Base-by-base conservation (phyloP, 2,329 filamentous ascomycete species). In the Atkinsonella hypoxylon region DNA sequence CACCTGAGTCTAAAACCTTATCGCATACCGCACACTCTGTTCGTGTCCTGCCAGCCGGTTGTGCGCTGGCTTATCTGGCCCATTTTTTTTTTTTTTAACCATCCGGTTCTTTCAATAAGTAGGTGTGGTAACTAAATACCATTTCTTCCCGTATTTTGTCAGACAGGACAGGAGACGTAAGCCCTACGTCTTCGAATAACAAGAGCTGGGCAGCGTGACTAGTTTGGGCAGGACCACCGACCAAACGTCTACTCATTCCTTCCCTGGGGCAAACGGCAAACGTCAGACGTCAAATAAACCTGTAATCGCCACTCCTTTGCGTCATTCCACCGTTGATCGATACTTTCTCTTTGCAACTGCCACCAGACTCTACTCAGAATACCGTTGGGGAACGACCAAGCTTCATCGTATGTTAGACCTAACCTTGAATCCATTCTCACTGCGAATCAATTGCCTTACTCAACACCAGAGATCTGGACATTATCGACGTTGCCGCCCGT, bases 291-390 rank as follows among this genome's bases (percentile, higher is more conserved):
- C 36, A 17, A 43, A 18, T 22, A 43, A 26, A 43, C 31, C 34
- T 45, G 40, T n/a, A 26, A 38, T 38, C 42, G 48, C 48, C 48
- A 50, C 48, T 45, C 20, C 34, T 45, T 32, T 41, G 48, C 48
- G 48, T 50, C 48, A 50, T 32, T 46, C 17, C 11, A 18, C 32
- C 15, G 48, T 45, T 36, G 36, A 47, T 41, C 39, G 39, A 41
- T 8, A 12, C 39, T 48, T 3, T 36, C 4, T 36, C 34, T 36
- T 36, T 36, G 13, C 32, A 13, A 34, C 13, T 34, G 32, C 32
- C 32, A n/a, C n/a, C n/a, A n/a, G n/a, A n/a, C n/a, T n/a, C n/a
- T n/a, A n/a, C n/a, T n/a, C n/a, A 10, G 32, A 11, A 10, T 34
- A 34, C 10, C 9, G 32, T 3, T 34, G 4, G 34, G 15, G 11